phyloP scores from a whole-genome alignment of 192 early-diverging fungal genomes.

The Entrophospora sp. region DNA sequence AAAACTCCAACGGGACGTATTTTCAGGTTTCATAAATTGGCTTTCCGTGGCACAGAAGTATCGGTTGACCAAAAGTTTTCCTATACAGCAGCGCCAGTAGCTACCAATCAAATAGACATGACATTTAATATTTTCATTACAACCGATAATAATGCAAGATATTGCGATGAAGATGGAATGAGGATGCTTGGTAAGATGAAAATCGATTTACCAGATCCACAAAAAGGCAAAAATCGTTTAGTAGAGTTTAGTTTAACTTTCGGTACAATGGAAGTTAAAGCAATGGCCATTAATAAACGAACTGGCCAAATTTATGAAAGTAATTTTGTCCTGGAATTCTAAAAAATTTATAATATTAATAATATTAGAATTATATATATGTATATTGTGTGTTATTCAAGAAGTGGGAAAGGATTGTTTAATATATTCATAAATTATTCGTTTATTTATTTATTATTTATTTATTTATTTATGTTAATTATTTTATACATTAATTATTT shows the following conservation, averaged over 20 bases:
- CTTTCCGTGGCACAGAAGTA: constrained; percentile 10
- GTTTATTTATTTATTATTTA: too few species aligned
- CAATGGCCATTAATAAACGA: constrained; percentile 6
- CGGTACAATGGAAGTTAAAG: constrained; percentile 21
- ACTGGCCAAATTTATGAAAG: constrained; percentile 17
- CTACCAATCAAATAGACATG: constrained; percentile 12
- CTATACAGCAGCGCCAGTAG: constrained; percentile 1
- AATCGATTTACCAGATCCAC: constrained; percentile 16
- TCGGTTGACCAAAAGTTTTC: constrained; percentile 17
- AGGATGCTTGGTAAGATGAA: constrained; percentile 16
- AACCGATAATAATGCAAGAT: constrained; percentile 1
- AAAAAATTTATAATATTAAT: too few species aligned
- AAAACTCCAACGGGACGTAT: not conserved
- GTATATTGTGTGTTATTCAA: too few species aligned
- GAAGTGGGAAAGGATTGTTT: too few species aligned
- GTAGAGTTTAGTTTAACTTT: constrained; percentile 18
- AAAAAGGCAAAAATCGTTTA: constrained; percentile 13
- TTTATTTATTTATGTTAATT: too few species aligned
- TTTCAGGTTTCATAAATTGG: constrained; percentile 11
- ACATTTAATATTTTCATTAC: constrained; percentile 18
- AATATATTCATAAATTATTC: too few species aligned
- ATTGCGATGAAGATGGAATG: constrained; percentile 23
- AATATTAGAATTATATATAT: too few species aligned
- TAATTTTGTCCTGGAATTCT: constrained; percentile 11
- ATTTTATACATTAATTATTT: too few species aligned